phyloP scores from a whole-genome alignment of 2,329 filamentous ascomycete species.

The Penicillium sp. region DNA sequence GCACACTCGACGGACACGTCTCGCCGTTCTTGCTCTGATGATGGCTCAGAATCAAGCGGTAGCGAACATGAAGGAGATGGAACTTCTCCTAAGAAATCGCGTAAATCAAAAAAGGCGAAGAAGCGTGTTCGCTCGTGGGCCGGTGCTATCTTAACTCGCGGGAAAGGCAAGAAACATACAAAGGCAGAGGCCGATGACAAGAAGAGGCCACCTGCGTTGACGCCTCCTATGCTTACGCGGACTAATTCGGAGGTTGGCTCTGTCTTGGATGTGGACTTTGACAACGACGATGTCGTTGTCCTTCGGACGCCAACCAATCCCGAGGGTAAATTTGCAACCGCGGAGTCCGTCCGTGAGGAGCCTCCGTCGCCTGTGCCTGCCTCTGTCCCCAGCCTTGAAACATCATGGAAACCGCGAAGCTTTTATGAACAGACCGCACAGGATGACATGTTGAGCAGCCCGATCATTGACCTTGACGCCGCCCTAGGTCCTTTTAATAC shows the following conservation, averaged over 20 bases:
- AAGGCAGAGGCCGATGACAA: constrained; percentile 42
- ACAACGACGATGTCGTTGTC: constrained; percentile 50
- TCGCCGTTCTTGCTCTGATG: constrained; percentile 29
- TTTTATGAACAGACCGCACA: constrained; percentile 47
- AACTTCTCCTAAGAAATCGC: constrained; percentile 30
- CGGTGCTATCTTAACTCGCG: constrained; percentile 49
- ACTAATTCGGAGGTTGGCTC: constrained; percentile 44
- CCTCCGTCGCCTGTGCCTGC: constrained; percentile 15
- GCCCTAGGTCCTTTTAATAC: constrained; percentile 91
- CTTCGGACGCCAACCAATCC: constrained; percentile 44
- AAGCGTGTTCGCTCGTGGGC: constrained; percentile 71
- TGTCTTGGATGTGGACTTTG: constrained; percentile 47
- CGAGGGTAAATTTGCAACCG: constrained; percentile 27
- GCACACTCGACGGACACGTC: constrained; percentile 22
- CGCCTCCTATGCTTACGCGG: constrained; percentile 42
- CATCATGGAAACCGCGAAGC: constrained; percentile 44
- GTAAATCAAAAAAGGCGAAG: constrained; percentile 46
- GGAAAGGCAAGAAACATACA: constrained; percentile 42
- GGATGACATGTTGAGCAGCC: constrained; percentile 64
- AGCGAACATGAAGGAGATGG: constrained; percentile 22
- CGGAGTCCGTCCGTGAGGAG: constrained; percentile 18
- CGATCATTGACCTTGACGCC: constrained; percentile 91
- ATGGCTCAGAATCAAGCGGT: constrained; percentile 33
- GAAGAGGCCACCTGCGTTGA: constrained; percentile 30
- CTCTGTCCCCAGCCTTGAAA: constrained; percentile 32